phyloP scores from a whole-genome alignment of 2,329 filamentous ascomycete genomes.

The Colletotrichum chrysophilum region DNA sequence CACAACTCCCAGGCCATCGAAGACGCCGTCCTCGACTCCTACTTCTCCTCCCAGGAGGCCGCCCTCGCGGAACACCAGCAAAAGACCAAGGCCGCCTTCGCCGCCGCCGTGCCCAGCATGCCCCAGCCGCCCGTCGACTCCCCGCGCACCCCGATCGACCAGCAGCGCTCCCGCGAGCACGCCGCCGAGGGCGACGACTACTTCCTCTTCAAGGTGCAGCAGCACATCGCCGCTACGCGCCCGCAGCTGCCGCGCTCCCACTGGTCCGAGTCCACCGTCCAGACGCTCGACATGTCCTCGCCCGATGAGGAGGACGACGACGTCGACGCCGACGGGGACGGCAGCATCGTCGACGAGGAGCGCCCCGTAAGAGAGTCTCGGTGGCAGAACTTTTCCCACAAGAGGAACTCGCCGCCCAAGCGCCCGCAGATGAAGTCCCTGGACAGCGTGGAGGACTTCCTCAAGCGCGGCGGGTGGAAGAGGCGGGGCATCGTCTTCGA shows the following conservation, averaged over 20 bases:
- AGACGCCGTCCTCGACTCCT: slow-evolving; percentile 17
- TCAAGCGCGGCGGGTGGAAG: slow-evolving; percentile 50
- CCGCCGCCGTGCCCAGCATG: slow-evolving; percentile 7
- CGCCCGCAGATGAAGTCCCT: slow-evolving; percentile 43
- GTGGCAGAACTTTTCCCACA: slow-evolving; percentile 39
- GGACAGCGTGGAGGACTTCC: slow-evolving; percentile 41
- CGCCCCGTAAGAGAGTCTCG: slow-evolving; percentile 7
- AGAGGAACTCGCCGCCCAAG: slow-evolving; percentile 26
- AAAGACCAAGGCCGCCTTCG: background rate
- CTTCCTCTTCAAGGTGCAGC: slow-evolving; percentile 24
- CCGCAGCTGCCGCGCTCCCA: slow-evolving; percentile 36
- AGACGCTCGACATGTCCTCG: slow-evolving; percentile 10
- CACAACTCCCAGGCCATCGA: slow-evolving; percentile 12
- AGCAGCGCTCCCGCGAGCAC: slow-evolving; percentile 1
- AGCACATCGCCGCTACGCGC: slow-evolving; percentile 10
- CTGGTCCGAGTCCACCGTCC: slow-evolving; percentile 49
- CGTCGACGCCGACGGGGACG: slow-evolving; percentile 13
- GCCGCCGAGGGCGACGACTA: slow-evolving; percentile 23
- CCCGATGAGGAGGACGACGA: slow-evolving; percentile 23
- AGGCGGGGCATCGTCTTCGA: slow-evolving; percentile 46
- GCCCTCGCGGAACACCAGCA: background rate
- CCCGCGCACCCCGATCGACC: slow-evolving; percentile 19
- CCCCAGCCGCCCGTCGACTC: slow-evolving; percentile 17
- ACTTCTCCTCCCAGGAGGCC: slow-evolving; percentile 13
- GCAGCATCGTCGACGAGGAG: slow-evolving; percentile 14